Evolutionary conservation across 331 rosid genomes (phyloP).

Genomic region (Acacia concinna): DNA sequence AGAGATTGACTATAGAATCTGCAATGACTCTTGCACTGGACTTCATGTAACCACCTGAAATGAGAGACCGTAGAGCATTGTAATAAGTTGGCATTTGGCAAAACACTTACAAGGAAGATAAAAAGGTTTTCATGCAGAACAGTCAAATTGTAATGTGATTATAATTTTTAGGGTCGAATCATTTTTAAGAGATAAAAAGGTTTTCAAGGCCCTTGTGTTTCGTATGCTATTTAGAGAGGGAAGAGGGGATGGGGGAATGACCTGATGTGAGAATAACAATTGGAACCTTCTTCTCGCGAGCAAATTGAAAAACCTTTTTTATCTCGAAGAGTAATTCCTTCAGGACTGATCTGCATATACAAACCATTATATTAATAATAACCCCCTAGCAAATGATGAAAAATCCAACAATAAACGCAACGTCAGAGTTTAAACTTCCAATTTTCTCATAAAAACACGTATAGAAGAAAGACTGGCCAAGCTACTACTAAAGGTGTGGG

Average conservation of each 20-base stretch:
- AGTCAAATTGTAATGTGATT: not conserved
- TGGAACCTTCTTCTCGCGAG: constrained; percentile 71
- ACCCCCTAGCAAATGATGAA: constrained; percentile 17
- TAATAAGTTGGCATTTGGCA: not conserved
- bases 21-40: constrained; percentile 87
- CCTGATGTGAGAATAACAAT: constrained; percentile 97
- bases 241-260: not conserved
- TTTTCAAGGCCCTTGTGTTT: not conserved
- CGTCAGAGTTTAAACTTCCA: too few species aligned
- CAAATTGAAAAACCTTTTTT: constrained; percentile 89
- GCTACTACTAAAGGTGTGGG: constrained; percentile 10
- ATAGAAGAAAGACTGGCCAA: constrained; percentile 19
- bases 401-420: constrained; percentile 12
- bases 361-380: constrained; percentile 27
- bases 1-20: constrained; percentile 77
- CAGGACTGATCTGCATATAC: constrained; percentile 76
- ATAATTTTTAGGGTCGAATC: not conserved
- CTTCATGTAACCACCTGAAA: constrained; percentile 95
- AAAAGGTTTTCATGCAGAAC: not conserved
- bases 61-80: not conserved
- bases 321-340: constrained; percentile 73
- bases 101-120: not conserved
- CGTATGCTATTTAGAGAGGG: not conserved
- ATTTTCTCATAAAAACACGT: too few species aligned
- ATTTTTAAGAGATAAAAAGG: not conserved